A percentile compares a stretch with the other conserved stretches of the same genome.
phyloP scores from a whole-genome alignment of 345 rosid genomes.

The Brassica carinata region DNA sequence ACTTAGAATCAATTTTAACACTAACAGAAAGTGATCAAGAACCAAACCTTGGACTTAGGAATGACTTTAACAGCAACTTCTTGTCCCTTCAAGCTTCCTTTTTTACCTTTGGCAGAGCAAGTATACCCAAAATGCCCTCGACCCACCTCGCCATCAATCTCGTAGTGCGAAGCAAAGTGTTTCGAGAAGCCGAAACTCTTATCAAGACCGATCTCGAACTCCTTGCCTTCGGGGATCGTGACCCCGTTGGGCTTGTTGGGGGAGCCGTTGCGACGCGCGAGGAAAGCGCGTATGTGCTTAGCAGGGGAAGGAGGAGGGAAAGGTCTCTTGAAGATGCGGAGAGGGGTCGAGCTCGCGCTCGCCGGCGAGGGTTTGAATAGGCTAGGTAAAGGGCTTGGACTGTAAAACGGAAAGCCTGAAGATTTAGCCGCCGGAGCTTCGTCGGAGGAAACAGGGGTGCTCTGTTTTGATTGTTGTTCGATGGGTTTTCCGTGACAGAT shows the following conservation, averaged over 20 bases:
- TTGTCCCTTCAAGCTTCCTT: constrained; percentile 76
- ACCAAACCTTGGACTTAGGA: constrained; percentile 79
- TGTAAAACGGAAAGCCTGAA: constrained; percentile 78
- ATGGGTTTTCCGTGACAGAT: constrained; percentile 86
- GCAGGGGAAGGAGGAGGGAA: constrained; percentile 99
- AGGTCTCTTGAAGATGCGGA: constrained; percentile 90
- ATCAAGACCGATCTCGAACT: constrained; percentile 72
- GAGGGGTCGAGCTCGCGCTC: constrained; percentile 82
- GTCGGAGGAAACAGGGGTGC: constrained; percentile 26
- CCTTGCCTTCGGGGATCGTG: constrained; percentile 80
- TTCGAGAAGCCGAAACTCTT: constrained; percentile 83
- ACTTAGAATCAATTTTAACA: not conserved
- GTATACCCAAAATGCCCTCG: constrained; percentile 95
- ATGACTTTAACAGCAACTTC: constrained; percentile 93
- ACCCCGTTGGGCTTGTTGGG: constrained; percentile 76
- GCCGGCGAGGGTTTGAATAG: constrained; percentile 83
- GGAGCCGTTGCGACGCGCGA: constrained; percentile 81
- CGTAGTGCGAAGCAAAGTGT: constrained; percentile 66
- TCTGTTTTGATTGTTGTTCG: constrained; percentile 40
- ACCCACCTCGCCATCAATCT: constrained; percentile 90
- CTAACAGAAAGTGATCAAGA: not conserved
- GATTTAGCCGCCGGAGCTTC: constrained; percentile 52
- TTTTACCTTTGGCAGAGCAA: constrained; percentile 86
- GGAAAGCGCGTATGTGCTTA: constrained; percentile 85
- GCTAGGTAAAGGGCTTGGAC: constrained; percentile 86